Evolutionary conservation across 1,139 yeast genomes (phyloP), one percentile per base, ranked within the genome.

Genomic region (Blastobotrys raffinosifermentans): DNA sequence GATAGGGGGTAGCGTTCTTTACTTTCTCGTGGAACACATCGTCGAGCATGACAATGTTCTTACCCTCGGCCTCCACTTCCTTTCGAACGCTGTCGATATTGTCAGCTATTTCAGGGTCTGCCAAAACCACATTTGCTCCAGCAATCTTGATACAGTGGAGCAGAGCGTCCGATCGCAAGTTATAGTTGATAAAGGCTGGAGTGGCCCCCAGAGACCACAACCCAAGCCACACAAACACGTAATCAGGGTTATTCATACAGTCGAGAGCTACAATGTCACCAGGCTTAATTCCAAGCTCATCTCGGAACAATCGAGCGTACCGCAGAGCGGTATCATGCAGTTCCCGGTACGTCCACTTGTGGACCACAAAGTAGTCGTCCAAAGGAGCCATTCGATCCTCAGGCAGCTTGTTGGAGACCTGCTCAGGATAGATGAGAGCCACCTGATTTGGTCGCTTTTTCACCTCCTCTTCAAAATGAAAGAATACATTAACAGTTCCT

Each of bases 191-290:
- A 51, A 89, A 82, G 1, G 95, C 87, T 0, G 96, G 96, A 11
- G 73, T 62, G 1, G 96, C 96, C 19, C 97, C 96, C 36, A 89
- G 69, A 52, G 86, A 83, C 96, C 96, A 87, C 37, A 84, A 63
- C 0, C 96, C 81, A 45, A 84, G 69, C 94, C 96, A 85, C 31
- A 83, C 58, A 39, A 87, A 71, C 18, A 87, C 60, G 52, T 84
- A 85, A 48, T 86, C 67, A 1, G 96, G 94, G 55, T 81, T 84
- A 61, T 89, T 89, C 60, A 84, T 81, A 55, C 78, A 82, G 51
- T 80, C 80, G 36, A 89, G 55, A 0, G 84, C 94, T 37, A 89
- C 76, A n/a, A 78, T 72, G 48, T 84, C 85, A 31, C 77, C 77
- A 8, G 77, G 58, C 17, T 76, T 64, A 26, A 87, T 75, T 1